Percentiles rank a stretch among this genome's conserved stretches.
Conservation (phyloP, 1,284 basidiomycete genomes). For the Pholiota adiposa region DNA sequence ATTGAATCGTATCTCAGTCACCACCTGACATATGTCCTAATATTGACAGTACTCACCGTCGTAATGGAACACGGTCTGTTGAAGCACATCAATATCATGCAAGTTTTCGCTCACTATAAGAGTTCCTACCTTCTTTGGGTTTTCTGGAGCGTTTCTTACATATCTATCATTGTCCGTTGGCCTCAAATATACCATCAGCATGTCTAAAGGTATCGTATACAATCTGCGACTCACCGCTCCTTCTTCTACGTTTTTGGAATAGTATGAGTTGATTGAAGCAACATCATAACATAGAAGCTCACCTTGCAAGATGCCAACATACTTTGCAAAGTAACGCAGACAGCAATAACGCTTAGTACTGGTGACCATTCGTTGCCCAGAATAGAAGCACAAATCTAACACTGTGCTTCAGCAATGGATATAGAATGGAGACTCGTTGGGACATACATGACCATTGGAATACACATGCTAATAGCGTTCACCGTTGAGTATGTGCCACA, state of each 20-base stretch:
- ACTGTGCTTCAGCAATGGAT: not conserved
- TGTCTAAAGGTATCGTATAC: not conserved
- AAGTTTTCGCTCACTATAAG: not conserved
- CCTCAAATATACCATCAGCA: slow-evolving; percentile 38
- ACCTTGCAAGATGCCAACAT: slow-evolving; percentile 90
- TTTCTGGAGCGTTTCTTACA: slow-evolving; percentile 76
- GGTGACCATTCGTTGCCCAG: slow-evolving; percentile 88
- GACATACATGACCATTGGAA: slow-evolving; percentile 80
- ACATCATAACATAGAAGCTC: slow-evolving; percentile 13
- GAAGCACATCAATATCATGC: slow-evolving; percentile 12
- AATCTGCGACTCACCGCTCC: slow-evolving; percentile 57
- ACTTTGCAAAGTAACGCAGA: slow-evolving; percentile 84
- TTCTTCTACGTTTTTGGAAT: slow-evolving; percentile 54
- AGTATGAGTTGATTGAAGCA: not conserved
- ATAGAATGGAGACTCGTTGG: not conserved
- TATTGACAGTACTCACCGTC: slow-evolving; percentile 53
- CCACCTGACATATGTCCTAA: not conserved
- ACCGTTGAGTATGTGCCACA: not conserved
- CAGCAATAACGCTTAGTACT: slow-evolving; percentile 75
- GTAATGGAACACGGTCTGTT: slow-evolving; percentile 74
- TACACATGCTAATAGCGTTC: slow-evolving; percentile 71
- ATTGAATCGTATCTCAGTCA: slow-evolving; percentile 7
- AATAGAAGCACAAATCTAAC: slow-evolving; percentile 83
- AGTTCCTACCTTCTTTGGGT: slow-evolving; percentile 79
- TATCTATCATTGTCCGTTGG: slow-evolving; percentile 83